Percentiles rank a stretch among this genome's conserved stretches.
Conservation (phyloP, 2,329 filamentous ascomycete genomes). For the Xylariaceae sp. region DNA sequence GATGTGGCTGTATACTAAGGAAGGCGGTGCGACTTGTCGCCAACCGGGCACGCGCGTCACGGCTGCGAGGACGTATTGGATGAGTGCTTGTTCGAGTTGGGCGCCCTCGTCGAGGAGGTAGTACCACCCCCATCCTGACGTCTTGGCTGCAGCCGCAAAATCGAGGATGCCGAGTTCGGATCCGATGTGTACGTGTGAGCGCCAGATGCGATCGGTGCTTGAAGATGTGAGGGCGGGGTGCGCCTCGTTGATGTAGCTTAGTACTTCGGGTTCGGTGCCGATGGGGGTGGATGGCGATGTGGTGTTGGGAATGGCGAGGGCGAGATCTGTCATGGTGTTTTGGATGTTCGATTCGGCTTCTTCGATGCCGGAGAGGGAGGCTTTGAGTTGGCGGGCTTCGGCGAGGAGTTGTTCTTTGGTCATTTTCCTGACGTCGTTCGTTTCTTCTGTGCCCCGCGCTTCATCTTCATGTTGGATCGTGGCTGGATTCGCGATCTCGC, state of each 20-base stretch:
- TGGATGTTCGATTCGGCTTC: conserved; percentile 56
- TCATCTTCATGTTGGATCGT: conserved; percentile 41
- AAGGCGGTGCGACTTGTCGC: conserved; percentile 78
- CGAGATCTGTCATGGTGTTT: conserved; percentile 68
- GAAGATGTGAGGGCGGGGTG: conserved; percentile 37
- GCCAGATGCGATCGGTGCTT: conserved; percentile 47
- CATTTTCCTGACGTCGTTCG: conserved; percentile 19
- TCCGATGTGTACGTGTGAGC: conserved; percentile 84
- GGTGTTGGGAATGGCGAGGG: conserved; percentile 79
- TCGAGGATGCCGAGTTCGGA: conserved; percentile 84
- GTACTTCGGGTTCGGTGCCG: conserved; percentile 59
- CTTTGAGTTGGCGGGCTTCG: conserved; percentile 64
- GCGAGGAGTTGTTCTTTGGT: conserved; percentile 53
- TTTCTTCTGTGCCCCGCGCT: conserved; percentile 27
- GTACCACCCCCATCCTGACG: conserved; percentile 97
- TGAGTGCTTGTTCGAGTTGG: conserved; percentile 87
- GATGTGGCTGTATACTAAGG: conserved; percentile 87
- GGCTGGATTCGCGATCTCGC: conserved; percentile 50
- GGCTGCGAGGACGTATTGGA: conserved; percentile 77
- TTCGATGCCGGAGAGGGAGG: conserved; percentile 56
- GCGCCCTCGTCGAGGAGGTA: conserved; percentile 89
- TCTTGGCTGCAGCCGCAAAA: conserved; percentile 75
- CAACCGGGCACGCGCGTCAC: conserved; percentile 62
- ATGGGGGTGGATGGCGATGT: conserved; percentile 73
- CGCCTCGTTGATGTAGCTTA: conserved; percentile 76